phyloP scores from a whole-genome alignment of 2,329 filamentous ascomycete genomes.

The Fusarium penzigii region DNA sequence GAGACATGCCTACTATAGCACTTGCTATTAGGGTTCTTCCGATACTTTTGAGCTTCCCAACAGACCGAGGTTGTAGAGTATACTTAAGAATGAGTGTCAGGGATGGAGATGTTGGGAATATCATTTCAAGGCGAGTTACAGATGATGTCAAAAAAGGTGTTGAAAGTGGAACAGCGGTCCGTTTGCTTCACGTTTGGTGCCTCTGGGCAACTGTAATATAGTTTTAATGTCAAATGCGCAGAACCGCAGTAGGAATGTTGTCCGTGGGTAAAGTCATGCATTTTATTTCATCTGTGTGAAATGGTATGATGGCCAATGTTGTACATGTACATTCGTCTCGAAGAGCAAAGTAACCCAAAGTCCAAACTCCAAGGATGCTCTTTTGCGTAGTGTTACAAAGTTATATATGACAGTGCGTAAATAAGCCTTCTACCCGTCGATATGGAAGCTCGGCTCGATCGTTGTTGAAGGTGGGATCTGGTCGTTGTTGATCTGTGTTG shows the following conservation, averaged over 20 bases:
- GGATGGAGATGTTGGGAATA: background rate
- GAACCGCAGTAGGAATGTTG: background rate
- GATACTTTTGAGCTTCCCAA: too few relatives aligned
- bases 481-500: conserved; percentile 12
- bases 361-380: conserved; percentile 35
- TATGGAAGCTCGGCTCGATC: conserved; percentile 1
- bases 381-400: conserved; percentile 33
- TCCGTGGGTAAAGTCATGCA: background rate
- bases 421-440: conserved; percentile 11
- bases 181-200: background rate
- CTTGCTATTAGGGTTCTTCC: too few relatives aligned
- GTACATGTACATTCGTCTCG: conserved; percentile 28
- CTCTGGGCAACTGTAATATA: background rate
- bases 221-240: background rate
- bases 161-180: background rate
- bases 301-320: conserved; percentile 18
- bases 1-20: background rate
- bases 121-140: background rate
- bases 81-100: background rate
- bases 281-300: background rate
- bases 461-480: conserved; percentile 8
- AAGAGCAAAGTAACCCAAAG: conserved; percentile 15
- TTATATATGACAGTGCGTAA: conserved; percentile 8
- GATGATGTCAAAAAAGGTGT: background rate
- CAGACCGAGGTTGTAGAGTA: background rate